Percentiles rank a stretch among this genome's conserved stretches.
phyloP scores from a whole-genome alignment of 78 protist species.

The Dictyostelium brefeldianum region DNA sequence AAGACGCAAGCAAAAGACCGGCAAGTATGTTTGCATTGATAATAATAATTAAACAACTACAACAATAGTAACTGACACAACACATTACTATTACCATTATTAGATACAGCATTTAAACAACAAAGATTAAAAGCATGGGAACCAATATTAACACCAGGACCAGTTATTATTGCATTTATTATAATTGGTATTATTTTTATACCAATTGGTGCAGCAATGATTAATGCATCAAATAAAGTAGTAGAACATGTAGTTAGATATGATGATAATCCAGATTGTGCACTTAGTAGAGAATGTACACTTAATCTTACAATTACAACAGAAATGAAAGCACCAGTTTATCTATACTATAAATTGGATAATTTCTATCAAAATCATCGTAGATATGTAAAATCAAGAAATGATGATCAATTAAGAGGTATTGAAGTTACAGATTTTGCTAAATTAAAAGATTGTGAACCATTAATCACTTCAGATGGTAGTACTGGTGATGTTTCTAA shows the following conservation, averaged over 20 bases:
- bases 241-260: conserved; percentile 52
- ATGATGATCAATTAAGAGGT: conserved; percentile 72
- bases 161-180: conserved; percentile 93
- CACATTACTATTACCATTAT: not conserved
- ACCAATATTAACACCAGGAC: conserved; percentile 95
- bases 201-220: conserved; percentile 92
- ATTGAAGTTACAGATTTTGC: conserved; percentile 4
- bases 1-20: conserved; percentile 9
- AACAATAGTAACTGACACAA: not conserved
- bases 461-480: conserved; percentile 68
- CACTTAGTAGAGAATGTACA: conserved; percentile 29
- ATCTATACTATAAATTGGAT: conserved; percentile 92
- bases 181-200: conserved; percentile 90
- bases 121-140: conserved; percentile 97
- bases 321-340: conserved; percentile 88
- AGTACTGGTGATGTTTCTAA: not conserved
- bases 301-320: conserved; percentile 16
- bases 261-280: conserved; percentile 38
- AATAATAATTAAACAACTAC: not conserved
- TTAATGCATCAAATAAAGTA: conserved; percentile 79
- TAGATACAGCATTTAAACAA: conserved; percentile 94
- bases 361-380: conserved; percentile 97
- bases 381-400: conserved; percentile 84
- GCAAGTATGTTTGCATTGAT: not conserved
- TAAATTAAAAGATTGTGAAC: conserved; percentile 88